Evolutionary conservation across 2,329 filamentous ascomycete species (phyloP), one percentile per base, ranked within the genome.

Genomic region (Cercospora sojina): DNA sequence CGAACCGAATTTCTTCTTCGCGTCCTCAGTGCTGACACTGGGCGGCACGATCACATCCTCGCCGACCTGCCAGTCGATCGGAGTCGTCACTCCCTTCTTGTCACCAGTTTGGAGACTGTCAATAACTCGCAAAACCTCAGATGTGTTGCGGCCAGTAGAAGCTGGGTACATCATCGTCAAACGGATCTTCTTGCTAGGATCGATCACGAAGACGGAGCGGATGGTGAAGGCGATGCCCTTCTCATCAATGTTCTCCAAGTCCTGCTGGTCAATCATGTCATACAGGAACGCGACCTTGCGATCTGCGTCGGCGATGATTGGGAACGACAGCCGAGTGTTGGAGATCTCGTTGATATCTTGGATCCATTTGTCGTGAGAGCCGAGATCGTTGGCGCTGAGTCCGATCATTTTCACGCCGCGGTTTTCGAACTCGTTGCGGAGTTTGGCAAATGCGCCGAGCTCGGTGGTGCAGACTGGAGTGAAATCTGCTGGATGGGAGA

Each of bases 381-480:
- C 85, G 70, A 96, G 85, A 74, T 90, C 92, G 84, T 97, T 96
- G 83, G 93, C 93, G 69, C 82, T 83, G 73, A 97, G 86, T 58
- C 93, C 93, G 75, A 97, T 94, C 82, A 97, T 88, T 87, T 97
- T 96, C 75, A 94, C 91, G 71, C 88, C 88, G 70, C 93, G 89
- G 84, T 91, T 92, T 76, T 88, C 86, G 81, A 97, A 97, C 81
- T 97, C 92, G 75, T 88, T 87, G 83, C 92, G 89, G 70, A 97
- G 86, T 82, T 93, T 95, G 74, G 93, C 91, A 76, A 97, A 96
- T 67, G 93, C 93, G 70, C 93, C 93, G 69, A 97, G 90, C 84
- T 97, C 93, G 63, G 93, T 97, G 71, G 93, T 97, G 86, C 93
- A 97, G 67, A 97, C 93, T 63, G 93, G 93, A 1, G 93, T 97